Evolutionary conservation across 1,139 yeast genomes (phyloP), one percentile per base, ranked within the genome.

Genomic region (Zygosaccharomyces sapae): DNA sequence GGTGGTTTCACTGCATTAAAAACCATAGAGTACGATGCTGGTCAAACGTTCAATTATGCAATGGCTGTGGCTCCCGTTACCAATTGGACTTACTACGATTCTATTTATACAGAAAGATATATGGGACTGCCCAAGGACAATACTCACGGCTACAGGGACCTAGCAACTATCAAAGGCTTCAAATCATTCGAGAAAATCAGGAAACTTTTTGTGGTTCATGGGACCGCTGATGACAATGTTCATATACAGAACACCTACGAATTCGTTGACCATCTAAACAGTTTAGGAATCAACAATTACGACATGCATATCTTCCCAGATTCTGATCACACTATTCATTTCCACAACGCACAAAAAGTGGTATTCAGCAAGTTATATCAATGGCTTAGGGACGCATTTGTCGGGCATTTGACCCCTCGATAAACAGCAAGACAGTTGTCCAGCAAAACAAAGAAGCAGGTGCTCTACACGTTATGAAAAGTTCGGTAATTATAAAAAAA

Each of bases 141-240:
- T 62, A 60, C 65, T 6, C 69, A 74, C 16, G 83, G 83, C 0
- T 65, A 68, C 20, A 57, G 71, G 2, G 73, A 79, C 1, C 62
- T 74, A 33, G 67, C 74, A 9, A 66, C 71, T 41, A 76, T 85
- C 33, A 69, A 69, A 2, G 73, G 81, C 30, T 63, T 78, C 40
- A 72, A 68, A 1, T 70, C 71, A n/a, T 81, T 84, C 58, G 65
- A 68, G 35, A 55, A 62, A 1, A 66, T 76, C 0, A 70, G 75
- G 33, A 71, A 96, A 54, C 86, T 94, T 61, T 67, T 92, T 52
- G 61, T 92, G 4, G 83, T 90, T 83, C 98, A 92, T 61, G 99
- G 99, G 1, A 85, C 97, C 0, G 95, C 95, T 2, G 99, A 92
- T 67, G 99, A 94, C 63, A 92, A 92, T 66, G 99, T 92, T 20